Conservation (phyloP, 2,329 filamentous ascomycete genomes). For the Pseudogymnoascus sp. region DNA sequence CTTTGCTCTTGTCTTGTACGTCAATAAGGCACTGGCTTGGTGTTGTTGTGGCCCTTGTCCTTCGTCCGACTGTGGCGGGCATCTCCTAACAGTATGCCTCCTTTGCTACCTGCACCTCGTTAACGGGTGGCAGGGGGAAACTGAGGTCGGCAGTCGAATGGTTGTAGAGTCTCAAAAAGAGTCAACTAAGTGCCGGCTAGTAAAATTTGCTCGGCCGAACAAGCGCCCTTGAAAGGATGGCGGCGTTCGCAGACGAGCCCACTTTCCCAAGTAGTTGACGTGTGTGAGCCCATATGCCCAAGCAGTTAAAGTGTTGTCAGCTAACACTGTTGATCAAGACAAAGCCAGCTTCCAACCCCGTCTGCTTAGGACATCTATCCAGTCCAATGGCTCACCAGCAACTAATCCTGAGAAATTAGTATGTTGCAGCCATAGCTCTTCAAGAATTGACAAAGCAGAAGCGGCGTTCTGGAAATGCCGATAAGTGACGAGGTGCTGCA, state of each 20-base stretch:
- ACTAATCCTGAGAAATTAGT: neutral
- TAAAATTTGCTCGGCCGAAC: neutral
- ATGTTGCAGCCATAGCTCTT: constrained; percentile 12
- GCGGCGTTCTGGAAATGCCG: constrained; percentile 10
- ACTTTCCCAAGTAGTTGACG: too few species aligned
- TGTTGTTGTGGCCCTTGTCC: neutral
- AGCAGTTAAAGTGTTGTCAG: too few species aligned
- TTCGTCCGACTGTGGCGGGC: neutral
- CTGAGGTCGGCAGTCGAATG: neutral
- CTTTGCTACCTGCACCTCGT: neutral
- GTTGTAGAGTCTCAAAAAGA: neutral
- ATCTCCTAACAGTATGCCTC: neutral
- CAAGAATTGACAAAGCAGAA: constrained; percentile 10
- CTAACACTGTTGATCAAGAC: neutral
- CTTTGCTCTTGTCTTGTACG: neutral
- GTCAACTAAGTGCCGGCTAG: neutral
- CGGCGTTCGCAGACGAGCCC: neutral
- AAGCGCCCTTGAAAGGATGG: neutral
- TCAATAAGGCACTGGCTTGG: neutral
- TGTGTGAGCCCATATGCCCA: neutral
- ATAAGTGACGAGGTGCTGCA: constrained; percentile 2
- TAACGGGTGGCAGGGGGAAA: neutral
- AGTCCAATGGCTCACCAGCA: neutral
- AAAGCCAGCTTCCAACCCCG: neutral
- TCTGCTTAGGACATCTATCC: neutral